Evolutionary conservation across 164 flowering plant genomes (phyloP), one percentile per base, ranked within the genome.

Genomic region (Platanus orientalis): DNA sequence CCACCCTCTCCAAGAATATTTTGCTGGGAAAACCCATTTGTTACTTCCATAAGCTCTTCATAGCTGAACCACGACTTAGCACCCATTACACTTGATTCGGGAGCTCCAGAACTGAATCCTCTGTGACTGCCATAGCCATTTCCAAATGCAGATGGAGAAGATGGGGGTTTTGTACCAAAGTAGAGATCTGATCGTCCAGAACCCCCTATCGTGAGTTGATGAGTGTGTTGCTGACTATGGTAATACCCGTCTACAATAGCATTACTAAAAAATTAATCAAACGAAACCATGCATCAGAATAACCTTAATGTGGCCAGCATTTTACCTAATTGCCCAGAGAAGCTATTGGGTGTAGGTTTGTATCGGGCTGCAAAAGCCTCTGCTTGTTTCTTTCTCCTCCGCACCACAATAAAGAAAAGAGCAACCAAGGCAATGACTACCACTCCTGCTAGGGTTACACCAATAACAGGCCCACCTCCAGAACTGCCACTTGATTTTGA

Each of bases 21-120:
- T 42, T 48, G 19, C 29, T 16, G 34, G 42, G 60, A 59, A 65
- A 85, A 85, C 7, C 82, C 86, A 44, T 62, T 55, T 7, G 86
- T 85, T 51, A 79, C 76, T 58, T 80, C 78, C 81, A 71, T 75
- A 57, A 82, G 9, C 57, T 83, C 86, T 61, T 85, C 82, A 45
- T 83, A 85, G 58, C 57, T 73, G 72, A 83, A 85, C 24, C 45
- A 57, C 28, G 65, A 57, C 58, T 76, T 73, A 4, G 78, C 24
- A 44, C 67, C 55, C 1, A 83, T 68, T 11, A 47, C 58, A 40
- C 69, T 67, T 6, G 76, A 57, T 1, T 79, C 80, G 1, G 74
- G 55, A 49, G 54, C 52, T n/a, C 68, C 71, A 39, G 57, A 44
- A 14, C 40, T 25, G 14, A 63, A 40, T 23, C 75, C 83, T 48